These are phyloP conservation scores for Agrocybe pediades DNA, from an alignment of 768 basidiomycete species.

Conservation along the genomic window DNA sequence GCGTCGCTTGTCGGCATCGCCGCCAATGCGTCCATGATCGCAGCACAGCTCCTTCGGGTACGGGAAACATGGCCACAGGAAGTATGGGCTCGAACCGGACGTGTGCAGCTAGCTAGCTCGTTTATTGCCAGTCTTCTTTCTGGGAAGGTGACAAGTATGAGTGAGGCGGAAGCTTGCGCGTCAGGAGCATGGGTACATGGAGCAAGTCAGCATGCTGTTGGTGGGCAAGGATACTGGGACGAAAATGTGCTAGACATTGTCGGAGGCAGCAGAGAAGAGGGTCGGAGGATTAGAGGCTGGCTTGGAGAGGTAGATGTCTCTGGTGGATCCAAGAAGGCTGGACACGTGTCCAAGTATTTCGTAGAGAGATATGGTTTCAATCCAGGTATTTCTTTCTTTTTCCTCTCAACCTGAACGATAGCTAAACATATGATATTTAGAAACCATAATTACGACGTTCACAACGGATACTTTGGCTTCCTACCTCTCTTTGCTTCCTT, in stretches of 20 bases:
- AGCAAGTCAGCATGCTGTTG: slow-evolving; percentile 21
- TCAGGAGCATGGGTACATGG: slow-evolving; percentile 82
- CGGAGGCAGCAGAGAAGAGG: slow-evolving; percentile 75
- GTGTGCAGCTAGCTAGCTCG: slow-evolving; percentile 75
- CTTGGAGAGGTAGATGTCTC: slow-evolving; percentile 79
- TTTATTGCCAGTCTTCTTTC: slow-evolving; percentile 72
- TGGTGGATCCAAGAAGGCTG: slow-evolving; percentile 63
- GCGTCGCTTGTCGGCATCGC: slow-evolving; percentile 74
- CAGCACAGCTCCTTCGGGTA: slow-evolving; percentile 76
- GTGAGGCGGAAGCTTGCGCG: slow-evolving; percentile 75
- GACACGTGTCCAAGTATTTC: slow-evolving; percentile 72
- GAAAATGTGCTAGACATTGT: slow-evolving; percentile 77
- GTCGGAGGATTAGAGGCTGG: slow-evolving; percentile 71
- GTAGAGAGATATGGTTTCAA: slow-evolving; percentile 84
- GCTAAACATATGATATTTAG: slow-evolving; percentile 31
- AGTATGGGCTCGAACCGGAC: slow-evolving; percentile 77
- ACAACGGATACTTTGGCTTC: slow-evolving; percentile 75
- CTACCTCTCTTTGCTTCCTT: slow-evolving; percentile 77
- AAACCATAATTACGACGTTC: slow-evolving; percentile 75
- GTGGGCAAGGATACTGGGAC: slow-evolving; percentile 73
- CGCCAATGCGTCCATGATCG: slow-evolving; percentile 67
- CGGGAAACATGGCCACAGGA: slow-evolving; percentile 79
- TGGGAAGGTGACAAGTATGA: slow-evolving; percentile 72
- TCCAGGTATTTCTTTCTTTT: slow-evolving; percentile 44
- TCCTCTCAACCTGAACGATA: slow-evolving; percentile 7